A percentile compares a stretch with the other conserved stretches of the same genome.
Evolutionary conservation across 1,284 basidiomycete species (phyloP).

Genomic region (Vanrija sp.): DNA sequence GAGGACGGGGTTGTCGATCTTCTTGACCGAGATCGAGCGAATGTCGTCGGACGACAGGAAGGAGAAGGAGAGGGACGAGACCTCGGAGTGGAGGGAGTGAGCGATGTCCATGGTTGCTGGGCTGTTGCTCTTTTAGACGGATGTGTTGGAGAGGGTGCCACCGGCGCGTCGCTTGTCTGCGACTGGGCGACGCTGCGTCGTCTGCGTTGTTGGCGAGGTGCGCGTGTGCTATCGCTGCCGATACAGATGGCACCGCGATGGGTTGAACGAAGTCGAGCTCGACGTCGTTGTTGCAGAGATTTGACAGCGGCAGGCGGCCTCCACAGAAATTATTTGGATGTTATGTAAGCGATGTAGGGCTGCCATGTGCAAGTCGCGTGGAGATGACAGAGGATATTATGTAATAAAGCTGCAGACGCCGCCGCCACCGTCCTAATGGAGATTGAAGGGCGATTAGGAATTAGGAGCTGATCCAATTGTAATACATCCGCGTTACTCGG

Average conservation of each 20-base stretch:
- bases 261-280: too few relatives aligned
- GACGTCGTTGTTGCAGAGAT: too few relatives aligned
- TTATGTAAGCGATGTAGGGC: neutral
- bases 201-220: conserved; percentile 3
- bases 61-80: conserved; percentile 86
- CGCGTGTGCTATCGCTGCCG: too few relatives aligned
- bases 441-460: too few relatives aligned
- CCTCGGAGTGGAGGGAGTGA: conserved; percentile 77
- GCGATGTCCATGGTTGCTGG: conserved; percentile 80
- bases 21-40: conserved; percentile 89
- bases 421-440: too few relatives aligned
- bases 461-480: too few relatives aligned
- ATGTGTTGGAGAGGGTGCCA: conserved; percentile 1
- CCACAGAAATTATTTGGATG: neutral
- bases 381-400: neutral
- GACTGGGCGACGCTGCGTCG: conserved; percentile 7
- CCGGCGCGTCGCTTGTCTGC: conserved; percentile 10
- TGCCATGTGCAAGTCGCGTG: neutral
- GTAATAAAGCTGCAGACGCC: too few relatives aligned
- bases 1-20: conserved; percentile 88
- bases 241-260: too few relatives aligned
- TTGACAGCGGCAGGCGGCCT: too few relatives aligned
- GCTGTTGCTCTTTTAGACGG: neutral
- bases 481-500: too few relatives aligned
- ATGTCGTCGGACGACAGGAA: conserved; percentile 91